Conservation (phyloP, 768 basidiomycete species). For the Pleurotus pulmonarius region DNA sequence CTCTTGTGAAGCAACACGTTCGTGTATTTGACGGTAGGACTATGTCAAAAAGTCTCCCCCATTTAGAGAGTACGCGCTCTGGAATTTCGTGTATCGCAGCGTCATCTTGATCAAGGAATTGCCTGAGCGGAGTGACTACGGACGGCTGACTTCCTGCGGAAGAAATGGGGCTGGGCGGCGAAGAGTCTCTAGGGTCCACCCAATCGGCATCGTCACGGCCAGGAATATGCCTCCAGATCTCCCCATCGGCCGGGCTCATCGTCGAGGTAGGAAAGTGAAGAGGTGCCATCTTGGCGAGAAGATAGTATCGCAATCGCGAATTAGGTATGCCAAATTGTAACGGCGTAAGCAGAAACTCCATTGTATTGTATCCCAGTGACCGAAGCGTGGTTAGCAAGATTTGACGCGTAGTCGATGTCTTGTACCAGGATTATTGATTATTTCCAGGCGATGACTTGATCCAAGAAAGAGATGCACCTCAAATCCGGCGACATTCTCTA, state of each 20-base stretch:
- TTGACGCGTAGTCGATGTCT: conserved; percentile 65
- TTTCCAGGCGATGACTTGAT: background rate
- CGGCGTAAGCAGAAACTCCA: conserved; percentile 70
- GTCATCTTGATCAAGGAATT: background rate
- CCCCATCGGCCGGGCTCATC: conserved; percentile 9
- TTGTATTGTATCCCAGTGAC: conserved; percentile 49
- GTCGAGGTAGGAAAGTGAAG: conserved; percentile 29
- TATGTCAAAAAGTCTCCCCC: conserved; percentile 81
- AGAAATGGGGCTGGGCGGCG: background rate
- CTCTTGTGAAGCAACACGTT: conserved; percentile 81
- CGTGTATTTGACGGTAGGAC: conserved; percentile 57
- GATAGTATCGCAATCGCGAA: conserved; percentile 77
- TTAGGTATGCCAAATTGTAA: conserved; percentile 80
- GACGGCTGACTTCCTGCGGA: background rate
- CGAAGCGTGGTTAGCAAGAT: conserved; percentile 50
- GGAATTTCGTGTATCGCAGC: conserved; percentile 35
- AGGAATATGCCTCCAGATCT: conserved; percentile 54
- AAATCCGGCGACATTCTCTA: conserved; percentile 84
- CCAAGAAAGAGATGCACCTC: conserved; percentile 46
- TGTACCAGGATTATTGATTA: conserved; percentile 11
- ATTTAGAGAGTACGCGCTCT: conserved; percentile 62
- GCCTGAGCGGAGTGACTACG: background rate
- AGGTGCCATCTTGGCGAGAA: conserved; percentile 57
- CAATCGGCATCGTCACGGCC: conserved; percentile 29
- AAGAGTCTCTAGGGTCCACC: conserved; percentile 32